These are phyloP conservation scores for Pestalotiopsis sp. DNA, from an alignment of 2,329 filamentous ascomycete genomes.

Conservation along the genomic window DNA sequence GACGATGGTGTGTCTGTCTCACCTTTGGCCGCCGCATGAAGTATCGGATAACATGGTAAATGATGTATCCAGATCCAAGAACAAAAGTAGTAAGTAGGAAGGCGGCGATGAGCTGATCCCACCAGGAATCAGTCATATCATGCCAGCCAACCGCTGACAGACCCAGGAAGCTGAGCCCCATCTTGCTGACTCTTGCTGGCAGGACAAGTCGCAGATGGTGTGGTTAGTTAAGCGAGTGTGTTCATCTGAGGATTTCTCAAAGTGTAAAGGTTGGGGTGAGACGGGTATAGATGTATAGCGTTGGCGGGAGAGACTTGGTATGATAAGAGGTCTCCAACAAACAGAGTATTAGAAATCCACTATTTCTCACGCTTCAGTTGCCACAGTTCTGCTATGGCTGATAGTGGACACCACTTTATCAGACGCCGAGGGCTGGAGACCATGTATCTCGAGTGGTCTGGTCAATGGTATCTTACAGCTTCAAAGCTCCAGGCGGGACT, in stretches of 20 bases:
- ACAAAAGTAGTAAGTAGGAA: conserved; percentile 1
- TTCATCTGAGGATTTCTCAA: background rate
- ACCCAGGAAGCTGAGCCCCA: conserved; percentile 3
- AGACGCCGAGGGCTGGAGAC: background rate
- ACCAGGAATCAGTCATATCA: conserved; percentile 5
- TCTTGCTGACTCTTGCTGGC: background rate
- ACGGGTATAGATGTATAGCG: background rate
- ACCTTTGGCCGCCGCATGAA: background rate
- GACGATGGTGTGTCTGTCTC: background rate
- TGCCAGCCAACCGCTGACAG: conserved; percentile 3
- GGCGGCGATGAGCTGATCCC: background rate
- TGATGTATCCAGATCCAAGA: background rate
- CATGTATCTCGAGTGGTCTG: background rate
- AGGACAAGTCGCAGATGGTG: background rate
- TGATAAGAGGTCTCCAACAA: background rate
- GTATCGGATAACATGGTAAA: background rate
- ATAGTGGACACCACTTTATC: background rate
- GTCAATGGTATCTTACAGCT: background rate
- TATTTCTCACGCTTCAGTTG: background rate
- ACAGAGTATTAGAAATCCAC: background rate
- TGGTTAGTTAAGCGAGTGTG: background rate
- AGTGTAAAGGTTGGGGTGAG: background rate
- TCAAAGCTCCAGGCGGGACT: background rate
- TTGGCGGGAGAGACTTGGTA: background rate
- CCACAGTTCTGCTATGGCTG: background rate